Evolutionary conservation across 345 rosid genomes (phyloP).

Genomic region (Reutealis trisperma): DNA sequence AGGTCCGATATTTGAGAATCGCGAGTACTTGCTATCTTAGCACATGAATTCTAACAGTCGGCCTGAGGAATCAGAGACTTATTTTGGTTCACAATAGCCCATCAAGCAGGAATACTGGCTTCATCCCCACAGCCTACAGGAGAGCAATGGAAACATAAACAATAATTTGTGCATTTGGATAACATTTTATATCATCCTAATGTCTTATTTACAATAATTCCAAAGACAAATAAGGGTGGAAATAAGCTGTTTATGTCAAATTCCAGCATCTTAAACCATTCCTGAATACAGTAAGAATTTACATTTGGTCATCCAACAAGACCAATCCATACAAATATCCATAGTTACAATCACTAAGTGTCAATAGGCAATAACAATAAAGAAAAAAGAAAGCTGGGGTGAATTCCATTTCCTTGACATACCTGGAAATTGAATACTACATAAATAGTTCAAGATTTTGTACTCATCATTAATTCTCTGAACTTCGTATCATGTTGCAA

Average conservation of each 20-base stretch:
- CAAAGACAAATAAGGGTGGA: background rate
- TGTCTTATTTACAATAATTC: too few species aligned
- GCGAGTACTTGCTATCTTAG: too few species aligned
- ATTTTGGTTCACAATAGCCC: background rate
- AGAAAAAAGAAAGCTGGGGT: background rate
- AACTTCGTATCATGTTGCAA: slow-evolving; percentile 56
- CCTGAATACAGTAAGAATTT: background rate
- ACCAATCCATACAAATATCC: background rate
- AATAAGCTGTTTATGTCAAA: background rate
- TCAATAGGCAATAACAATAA: background rate
- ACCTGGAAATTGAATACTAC: background rate
- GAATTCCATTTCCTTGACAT: slow-evolving; percentile 1
- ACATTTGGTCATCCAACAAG: background rate
- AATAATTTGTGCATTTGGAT: too few species aligned
- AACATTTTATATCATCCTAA: too few species aligned
- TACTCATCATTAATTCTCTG: slow-evolving; percentile 17
- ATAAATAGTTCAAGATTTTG: background rate
- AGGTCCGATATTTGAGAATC: too few species aligned
- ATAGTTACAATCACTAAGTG: background rate
- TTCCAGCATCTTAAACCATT: background rate
- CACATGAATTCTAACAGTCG: too few species aligned
- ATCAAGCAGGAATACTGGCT: background rate
- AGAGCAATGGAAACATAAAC: too few species aligned
- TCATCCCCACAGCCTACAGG: too few species aligned
- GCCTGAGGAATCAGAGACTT: too few species aligned